Evolutionary conservation across 2,329 filamentous ascomycete species (phyloP), one percentile per base, ranked within the genome.

Genomic region (Xenosphaeropsis pyriputrescens): DNA sequence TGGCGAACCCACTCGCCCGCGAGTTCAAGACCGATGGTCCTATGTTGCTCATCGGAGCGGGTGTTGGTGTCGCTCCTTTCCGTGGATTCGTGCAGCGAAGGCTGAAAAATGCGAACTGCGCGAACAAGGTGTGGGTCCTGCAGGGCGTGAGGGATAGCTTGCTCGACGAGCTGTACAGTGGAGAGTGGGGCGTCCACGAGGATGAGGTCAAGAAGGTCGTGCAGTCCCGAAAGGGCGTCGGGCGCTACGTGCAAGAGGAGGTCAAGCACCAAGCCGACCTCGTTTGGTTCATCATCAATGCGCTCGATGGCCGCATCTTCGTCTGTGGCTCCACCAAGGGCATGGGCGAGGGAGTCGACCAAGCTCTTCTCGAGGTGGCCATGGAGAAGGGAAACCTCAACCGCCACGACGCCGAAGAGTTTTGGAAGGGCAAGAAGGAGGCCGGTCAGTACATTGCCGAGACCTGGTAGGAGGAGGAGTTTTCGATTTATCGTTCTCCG

Each of bases 271-370:
- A 96, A 57, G 85, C 88, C 2, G 91, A 96, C 54, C 71, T 96
- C n/a, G 89, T 96, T 13, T 98, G 91, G 91, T 93, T 85, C 57
- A 86, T 96, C 45, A 83, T 93, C 66, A 96, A 96, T 57, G 78
- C 86, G 2, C 68, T 96, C n/a, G 91, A 98, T 52, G 91, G 91
- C 1, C 78, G 91, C 37, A 78, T 96, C 37, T 98, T 98, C 56
- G 91, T 98, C 41, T 98, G 91, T 57, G 91, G 91, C 36, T 93
- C 83, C 60, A 86, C 78, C 53, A 86, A 85, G 63, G 91, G 91
- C 40, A 98, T 98, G 91, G 91, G 91, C 42, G 91, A 96, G 59
- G 91, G 91, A 33, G 91, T 98, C 3, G 83, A 96, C 56, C 70
- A 77, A 34, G 84, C 89, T 0, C 67, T 98, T 12, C 67, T 95